phyloP scores from a whole-genome alignment of 768 basidiomycete genomes.

The Kwoniella newhampshirensis region DNA sequence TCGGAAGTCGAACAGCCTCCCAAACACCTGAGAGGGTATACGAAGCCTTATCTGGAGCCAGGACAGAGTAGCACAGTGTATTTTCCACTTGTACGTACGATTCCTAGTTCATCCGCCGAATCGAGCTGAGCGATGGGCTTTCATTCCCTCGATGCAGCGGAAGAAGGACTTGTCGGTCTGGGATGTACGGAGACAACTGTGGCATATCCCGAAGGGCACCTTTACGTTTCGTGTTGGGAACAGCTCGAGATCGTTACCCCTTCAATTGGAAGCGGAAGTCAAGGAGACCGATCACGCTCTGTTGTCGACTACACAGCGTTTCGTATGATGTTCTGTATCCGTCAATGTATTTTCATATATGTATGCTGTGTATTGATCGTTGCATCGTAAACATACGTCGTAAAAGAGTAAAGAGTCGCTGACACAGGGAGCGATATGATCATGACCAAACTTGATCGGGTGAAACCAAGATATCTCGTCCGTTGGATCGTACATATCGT shows the following conservation, averaged over 20 bases:
- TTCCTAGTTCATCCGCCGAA: too few relatives aligned
- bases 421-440: constrained; percentile 42
- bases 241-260: constrained; percentile 35
- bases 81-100: constrained; percentile 46
- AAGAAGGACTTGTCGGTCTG: constrained; percentile 59
- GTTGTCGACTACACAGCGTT: constrained; percentile 1
- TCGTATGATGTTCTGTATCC: neutral
- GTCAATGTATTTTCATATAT: constrained; percentile 9
- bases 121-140: too few relatives aligned
- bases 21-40: constrained; percentile 51
- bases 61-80: constrained; percentile 36
- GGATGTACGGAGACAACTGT: constrained; percentile 74
- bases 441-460: constrained; percentile 49
- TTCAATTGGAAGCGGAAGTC: constrained; percentile 11
- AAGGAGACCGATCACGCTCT: constrained; percentile 1
- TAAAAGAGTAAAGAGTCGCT: too few relatives aligned
- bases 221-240: constrained; percentile 65
- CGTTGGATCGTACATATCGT: constrained; percentile 54
- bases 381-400: constrained; percentile 59
- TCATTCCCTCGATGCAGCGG: constrained; percentile 22
- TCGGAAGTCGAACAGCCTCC: constrained; percentile 47
- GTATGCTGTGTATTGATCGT: constrained; percentile 51
- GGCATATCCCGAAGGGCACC: constrained; percentile 67
- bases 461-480: constrained; percentile 54
- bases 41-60: constrained; percentile 42